Base-by-base conservation (phyloP, 371 early-diverging fungal genomes). In the Lichtheimia ramosa region DNA sequence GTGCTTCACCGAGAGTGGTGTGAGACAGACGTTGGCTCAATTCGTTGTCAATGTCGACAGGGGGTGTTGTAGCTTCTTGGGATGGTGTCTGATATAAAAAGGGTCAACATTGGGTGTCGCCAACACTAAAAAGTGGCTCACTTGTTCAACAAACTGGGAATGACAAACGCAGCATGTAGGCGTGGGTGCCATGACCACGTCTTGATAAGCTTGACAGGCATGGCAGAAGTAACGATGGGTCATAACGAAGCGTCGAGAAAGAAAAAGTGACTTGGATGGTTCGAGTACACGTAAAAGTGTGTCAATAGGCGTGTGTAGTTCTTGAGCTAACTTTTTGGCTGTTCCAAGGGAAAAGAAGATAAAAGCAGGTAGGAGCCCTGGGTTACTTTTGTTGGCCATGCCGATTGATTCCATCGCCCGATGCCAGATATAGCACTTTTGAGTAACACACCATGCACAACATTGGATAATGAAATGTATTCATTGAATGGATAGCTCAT, bases 191-290 rank as follows among this genome's bases (percentile, higher is more conserved):
- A n/a, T 3, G 25, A 25, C 43, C 10, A 20, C 28, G 0, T 25
- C 20, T 14, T 21, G 39, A 39, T 28, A 51, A 15, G 24, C 42
- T 40, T 59, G 39, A 51, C 59, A 51, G 14, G 7, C 41, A 40
- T 59, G 23, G 20, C 59, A 59, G 41, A 59, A 59, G 41, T 21
- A 59, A 7, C 27, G 51, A 15, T 51, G 24, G 27, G 8, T 24
- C 50, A 49, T 49, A 96, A 96, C 62, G 85, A 85, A 14, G 89
- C 94, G 51, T 92, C 93, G 70, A 91, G 25, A 25, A 25, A 25
- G 25, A 25, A 86, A 96, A 15, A 88, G 90, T 3, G 97, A 96
- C 6, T 92, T 92, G n/a, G 96, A 97, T 67, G 94, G 94, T 52
- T 83, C 84, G 55, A 34, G 34, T 34, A 34, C 34, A 10, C 10